Evolutionary conservation across 1,139 yeast species (phyloP).

Genomic region (Taiozyma sp.): DNA sequence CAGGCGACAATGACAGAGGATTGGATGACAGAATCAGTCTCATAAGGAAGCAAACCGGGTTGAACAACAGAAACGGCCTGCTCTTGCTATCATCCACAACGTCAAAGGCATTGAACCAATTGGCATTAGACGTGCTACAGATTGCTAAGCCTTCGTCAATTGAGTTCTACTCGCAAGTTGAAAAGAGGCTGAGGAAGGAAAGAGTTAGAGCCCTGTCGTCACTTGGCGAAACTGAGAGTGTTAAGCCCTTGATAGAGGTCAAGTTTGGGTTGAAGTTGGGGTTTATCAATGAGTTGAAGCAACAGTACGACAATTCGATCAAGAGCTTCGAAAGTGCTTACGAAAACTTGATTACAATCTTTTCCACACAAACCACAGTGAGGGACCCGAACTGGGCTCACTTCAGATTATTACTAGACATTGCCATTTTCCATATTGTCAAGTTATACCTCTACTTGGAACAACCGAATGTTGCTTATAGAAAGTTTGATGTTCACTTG

Average conservation of each 20-base stretch:
- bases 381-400: conserved; percentile 33
- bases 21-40: conserved; percentile 32
- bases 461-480: conserved; percentile 52
- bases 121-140: conserved; percentile 34
- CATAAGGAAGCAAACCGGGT: conserved; percentile 35
- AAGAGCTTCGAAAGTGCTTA: conserved; percentile 45
- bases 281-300: conserved; percentile 39
- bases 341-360: conserved; percentile 37
- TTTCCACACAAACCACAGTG: conserved; percentile 25
- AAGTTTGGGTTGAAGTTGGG: conserved; percentile 46
- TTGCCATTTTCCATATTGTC: conserved; percentile 56
- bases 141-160: conserved; percentile 32
- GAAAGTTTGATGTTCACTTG: conserved; percentile 61
- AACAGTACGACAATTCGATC: conserved; percentile 39
- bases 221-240: conserved; percentile 16
- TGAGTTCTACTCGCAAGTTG: conserved; percentile 37
- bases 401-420: conserved; percentile 48
- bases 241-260: conserved; percentile 38
- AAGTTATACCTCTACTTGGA: conserved; percentile 58
- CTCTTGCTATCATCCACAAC: conserved; percentile 35
- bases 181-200: conserved; percentile 32
- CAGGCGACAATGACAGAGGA: conserved; percentile 28
- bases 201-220: conserved; percentile 20
- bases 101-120: conserved; percentile 33
- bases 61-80: conserved; percentile 39